Conservation (phyloP, 1,284 basidiomycete genomes). For the Fomitopsis palustris region DNA sequence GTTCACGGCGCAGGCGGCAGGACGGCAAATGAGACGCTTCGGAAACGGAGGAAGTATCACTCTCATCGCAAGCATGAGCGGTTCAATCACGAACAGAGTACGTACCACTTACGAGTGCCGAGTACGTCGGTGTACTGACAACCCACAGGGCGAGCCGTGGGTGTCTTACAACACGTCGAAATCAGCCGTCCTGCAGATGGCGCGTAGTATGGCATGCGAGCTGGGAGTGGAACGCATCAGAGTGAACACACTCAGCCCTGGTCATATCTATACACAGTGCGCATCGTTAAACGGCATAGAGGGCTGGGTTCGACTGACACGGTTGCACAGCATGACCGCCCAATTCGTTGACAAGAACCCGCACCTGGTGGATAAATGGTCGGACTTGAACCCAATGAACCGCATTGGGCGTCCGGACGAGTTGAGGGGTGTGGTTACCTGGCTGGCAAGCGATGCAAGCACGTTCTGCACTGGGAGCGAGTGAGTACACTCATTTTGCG, state of each 20-base stretch:
- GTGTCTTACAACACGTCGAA: constrained; percentile 81
- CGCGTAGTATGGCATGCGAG: constrained; percentile 83
- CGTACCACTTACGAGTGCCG: constrained; percentile 11
- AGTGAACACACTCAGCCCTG: constrained; percentile 75
- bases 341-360: constrained; percentile 72
- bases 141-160: constrained; percentile 63
- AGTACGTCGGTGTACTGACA: background rate
- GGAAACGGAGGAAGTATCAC: constrained; percentile 77
- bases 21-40: constrained; percentile 70
- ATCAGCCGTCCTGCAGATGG: constrained; percentile 81
- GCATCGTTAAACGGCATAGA: constrained; percentile 19
- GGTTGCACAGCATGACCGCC: constrained; percentile 65
- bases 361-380: constrained; percentile 70
- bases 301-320: background rate
- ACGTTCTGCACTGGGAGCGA: constrained; percentile 75
- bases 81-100: constrained; percentile 79
- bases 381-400: constrained; percentile 68
- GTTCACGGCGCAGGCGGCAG: constrained; percentile 77
- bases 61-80: constrained; percentile 85
- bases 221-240: constrained; percentile 68
- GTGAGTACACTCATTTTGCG: constrained; percentile 39
- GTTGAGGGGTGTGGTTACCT: constrained; percentile 69
- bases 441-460: constrained; percentile 77
- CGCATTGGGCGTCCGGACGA: constrained; percentile 76
- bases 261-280: constrained; percentile 72